phyloP scores from a whole-genome alignment of 495 filamentous ascomycete species.

The Aspergillus cristatus region DNA sequence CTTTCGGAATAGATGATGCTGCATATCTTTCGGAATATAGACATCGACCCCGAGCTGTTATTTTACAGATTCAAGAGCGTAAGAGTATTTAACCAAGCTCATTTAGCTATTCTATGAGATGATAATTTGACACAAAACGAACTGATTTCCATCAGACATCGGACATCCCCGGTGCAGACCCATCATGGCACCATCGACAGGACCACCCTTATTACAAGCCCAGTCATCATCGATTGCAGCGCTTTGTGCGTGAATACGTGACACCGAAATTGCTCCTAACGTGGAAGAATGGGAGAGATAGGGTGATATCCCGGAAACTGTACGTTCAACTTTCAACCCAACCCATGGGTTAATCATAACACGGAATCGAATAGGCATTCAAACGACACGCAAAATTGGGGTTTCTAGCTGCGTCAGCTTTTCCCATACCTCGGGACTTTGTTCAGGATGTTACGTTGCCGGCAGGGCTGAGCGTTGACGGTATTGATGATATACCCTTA shows the following conservation, averaged over 20 bases:
- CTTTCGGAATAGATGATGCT: too few species aligned
- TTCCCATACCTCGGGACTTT: slow-evolving; percentile 9
- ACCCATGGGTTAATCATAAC: background rate
- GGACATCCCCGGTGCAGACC: slow-evolving; percentile 8
- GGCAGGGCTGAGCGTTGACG: slow-evolving; percentile 8
- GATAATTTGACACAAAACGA: background rate
- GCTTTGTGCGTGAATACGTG: slow-evolving; percentile 55
- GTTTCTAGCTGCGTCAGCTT: slow-evolving; percentile 9
- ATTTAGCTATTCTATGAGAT: too few species aligned
- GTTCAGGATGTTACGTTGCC: slow-evolving; percentile 6
- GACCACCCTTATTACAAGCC: slow-evolving; percentile 56
- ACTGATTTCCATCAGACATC: slow-evolving; percentile 7
- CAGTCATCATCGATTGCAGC: slow-evolving; percentile 51
- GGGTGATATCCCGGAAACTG: slow-evolving; percentile 4
- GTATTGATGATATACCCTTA: background rate
- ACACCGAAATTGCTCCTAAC: slow-evolving; percentile 52
- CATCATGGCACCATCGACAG: slow-evolving; percentile 6
- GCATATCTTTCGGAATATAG: too few species aligned
- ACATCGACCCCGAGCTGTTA: too few species aligned
- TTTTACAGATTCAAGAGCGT: too few species aligned
- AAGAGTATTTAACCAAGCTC: too few species aligned
- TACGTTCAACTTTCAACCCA: background rate
- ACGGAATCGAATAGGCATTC: slow-evolving; percentile 5
- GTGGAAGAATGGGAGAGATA: slow-evolving; percentile 52
- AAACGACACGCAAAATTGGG: slow-evolving; percentile 7